A percentile compares a stretch with the other conserved stretches of the same genome.
These are phyloP conservation scores for Hortaea sp. DNA, from an alignment of 2,329 filamentous ascomycete genomes.

Conservation along the genomic window DNA sequence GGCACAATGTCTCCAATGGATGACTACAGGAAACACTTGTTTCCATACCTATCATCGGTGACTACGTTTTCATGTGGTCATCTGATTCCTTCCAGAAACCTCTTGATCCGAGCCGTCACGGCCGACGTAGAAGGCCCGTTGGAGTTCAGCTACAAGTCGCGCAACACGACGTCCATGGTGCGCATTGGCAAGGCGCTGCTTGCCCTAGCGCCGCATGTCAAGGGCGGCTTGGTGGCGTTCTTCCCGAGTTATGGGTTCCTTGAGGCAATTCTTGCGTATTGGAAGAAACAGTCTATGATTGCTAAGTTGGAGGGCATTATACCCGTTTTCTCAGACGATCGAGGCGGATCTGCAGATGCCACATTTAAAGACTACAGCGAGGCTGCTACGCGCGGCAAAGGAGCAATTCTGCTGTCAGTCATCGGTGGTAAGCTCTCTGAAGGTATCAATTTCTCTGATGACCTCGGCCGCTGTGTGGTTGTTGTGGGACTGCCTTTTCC, in stretches of 20 bases:
- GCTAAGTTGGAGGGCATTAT: constrained; percentile 11
- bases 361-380: constrained; percentile 63
- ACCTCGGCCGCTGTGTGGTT: constrained; percentile 76
- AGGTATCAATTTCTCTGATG: constrained; percentile 95
- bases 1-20: constrained; percentile 97
- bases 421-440: constrained; percentile 93
- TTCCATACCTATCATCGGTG: constrained; percentile 62
- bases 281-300: constrained; percentile 28
- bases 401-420: constrained; percentile 77
- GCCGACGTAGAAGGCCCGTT: constrained; percentile 45
- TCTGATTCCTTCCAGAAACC: constrained; percentile 73
- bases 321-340: constrained; percentile 47
- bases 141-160: constrained; percentile 78
- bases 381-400: constrained; percentile 39
- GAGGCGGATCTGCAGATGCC: constrained; percentile 51
- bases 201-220: constrained; percentile 61
- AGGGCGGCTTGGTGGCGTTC: constrained; percentile 86
- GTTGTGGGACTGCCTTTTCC: constrained; percentile 92
- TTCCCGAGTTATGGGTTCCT: constrained; percentile 94
- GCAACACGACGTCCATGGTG: constrained; percentile 55
- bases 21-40: constrained; percentile 79
- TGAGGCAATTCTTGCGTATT: constrained; percentile 50
- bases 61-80: constrained; percentile 86
- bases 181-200: constrained; percentile 67
- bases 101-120: constrained; percentile 65